phyloP scores from a whole-genome alignment of 352 stramenopile species.

The Globisporangium radiosum region DNA sequence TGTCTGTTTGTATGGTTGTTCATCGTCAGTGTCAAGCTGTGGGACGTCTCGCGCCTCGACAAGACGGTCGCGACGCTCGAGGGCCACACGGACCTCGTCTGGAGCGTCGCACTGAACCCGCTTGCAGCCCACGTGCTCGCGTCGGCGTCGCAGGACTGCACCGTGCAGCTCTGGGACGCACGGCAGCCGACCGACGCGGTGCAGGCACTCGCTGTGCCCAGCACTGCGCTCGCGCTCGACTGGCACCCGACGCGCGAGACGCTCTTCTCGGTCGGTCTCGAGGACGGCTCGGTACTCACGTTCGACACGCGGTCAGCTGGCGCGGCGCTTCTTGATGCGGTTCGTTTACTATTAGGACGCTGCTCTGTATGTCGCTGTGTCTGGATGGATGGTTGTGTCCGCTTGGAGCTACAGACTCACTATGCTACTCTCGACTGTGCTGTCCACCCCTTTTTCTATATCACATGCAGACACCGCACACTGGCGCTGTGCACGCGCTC shows the following conservation, averaged over 20 bases:
- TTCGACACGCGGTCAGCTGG: conserved; percentile 58
- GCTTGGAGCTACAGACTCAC: not conserved
- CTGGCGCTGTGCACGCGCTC: conserved; percentile 45
- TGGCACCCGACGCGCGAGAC: conserved; percentile 64
- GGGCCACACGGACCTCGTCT: conserved; percentile 69
- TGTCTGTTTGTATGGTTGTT: no score
- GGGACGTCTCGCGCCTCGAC: conserved; percentile 49
- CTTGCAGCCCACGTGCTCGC: conserved; percentile 34
- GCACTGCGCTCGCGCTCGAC: conserved; percentile 48
- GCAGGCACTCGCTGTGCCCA: conserved; percentile 28
- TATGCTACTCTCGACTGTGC: conserved; percentile 2
- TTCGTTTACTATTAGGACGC: no score
- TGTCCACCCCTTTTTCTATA: no score
- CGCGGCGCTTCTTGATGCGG: conserved; percentile 33
- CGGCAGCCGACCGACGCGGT: conserved; percentile 35
- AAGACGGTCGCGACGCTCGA: conserved; percentile 47
- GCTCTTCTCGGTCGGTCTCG: conserved; percentile 51
- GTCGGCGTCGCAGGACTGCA: conserved; percentile 59
- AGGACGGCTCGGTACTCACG: conserved; percentile 54
- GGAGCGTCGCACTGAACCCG: conserved; percentile 50
- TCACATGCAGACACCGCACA: conserved; percentile 26
- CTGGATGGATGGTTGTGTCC: not conserved
- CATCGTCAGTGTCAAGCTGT: conserved; percentile 74
- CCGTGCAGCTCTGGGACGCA: conserved; percentile 70
- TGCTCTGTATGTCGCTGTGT: no score